A percentile compares a stretch with the other conserved stretches of the same genome.
Conservation (phyloP, 208 protist species). For the Wallacemonas sp. region DNA sequence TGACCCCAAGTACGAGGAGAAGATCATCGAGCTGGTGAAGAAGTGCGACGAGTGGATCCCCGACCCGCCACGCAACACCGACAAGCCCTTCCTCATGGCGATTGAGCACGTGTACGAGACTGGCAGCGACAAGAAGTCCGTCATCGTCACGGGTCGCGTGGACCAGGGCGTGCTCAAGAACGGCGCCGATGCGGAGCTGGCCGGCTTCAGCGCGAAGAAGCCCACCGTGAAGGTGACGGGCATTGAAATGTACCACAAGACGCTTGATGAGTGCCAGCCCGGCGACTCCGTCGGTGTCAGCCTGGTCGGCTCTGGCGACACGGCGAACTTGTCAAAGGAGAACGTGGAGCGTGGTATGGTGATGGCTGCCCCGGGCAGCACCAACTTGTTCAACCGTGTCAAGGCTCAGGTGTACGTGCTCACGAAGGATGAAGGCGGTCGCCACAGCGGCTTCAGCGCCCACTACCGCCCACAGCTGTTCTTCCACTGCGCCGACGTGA, state of each 20-base stretch:
- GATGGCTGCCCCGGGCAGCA: slow-evolving; percentile 91
- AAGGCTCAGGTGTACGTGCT: slow-evolving; percentile 98
- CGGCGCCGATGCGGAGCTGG: slow-evolving; percentile 96
- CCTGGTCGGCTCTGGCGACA: slow-evolving; percentile 87
- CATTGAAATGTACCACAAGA: slow-evolving; percentile 98
- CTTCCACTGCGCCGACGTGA: slow-evolving; percentile 98
- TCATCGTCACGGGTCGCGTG: slow-evolving; percentile 96
- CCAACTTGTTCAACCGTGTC: slow-evolving; percentile 94
- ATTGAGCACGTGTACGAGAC: slow-evolving; percentile 96
- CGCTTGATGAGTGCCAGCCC: slow-evolving; percentile 93
- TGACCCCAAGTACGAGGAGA: slow-evolving; percentile 89
- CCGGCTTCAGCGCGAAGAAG: slow-evolving; percentile 92
- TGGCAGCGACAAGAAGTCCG: slow-evolving; percentile 93
- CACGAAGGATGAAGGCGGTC: slow-evolving; percentile 98
- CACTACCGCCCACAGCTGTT: slow-evolving; percentile 98
- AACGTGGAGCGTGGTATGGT: slow-evolving; percentile 96
- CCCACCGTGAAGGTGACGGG: slow-evolving; percentile 90
- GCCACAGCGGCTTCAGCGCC: slow-evolving; percentile 97
- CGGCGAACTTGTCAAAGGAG: slow-evolving; percentile 93
- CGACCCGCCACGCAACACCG: slow-evolving; percentile 92
- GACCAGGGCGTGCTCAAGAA: slow-evolving; percentile 94
- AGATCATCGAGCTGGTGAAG: slow-evolving; percentile 95
- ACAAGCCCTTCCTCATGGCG: slow-evolving; percentile 98
- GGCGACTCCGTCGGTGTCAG: slow-evolving; percentile 98
- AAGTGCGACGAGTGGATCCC: slow-evolving; percentile 94